Conservation (phyloP, 176 grass and related monocot species). For the Bolboschoenus planiculmis region DNA sequence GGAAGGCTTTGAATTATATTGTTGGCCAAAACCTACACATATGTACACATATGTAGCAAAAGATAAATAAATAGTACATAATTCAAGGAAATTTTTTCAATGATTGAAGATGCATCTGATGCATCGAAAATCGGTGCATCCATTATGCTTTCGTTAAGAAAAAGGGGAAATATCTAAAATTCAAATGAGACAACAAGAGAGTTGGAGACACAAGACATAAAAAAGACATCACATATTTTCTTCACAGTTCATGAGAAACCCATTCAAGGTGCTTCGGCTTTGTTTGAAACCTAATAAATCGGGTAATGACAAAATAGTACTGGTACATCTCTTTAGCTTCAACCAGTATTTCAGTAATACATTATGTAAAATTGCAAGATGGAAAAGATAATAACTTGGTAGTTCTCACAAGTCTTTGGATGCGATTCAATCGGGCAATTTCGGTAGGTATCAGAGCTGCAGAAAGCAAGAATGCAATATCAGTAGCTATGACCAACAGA, state of each 20-base stretch:
- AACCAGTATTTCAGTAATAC: conserved; percentile 10
- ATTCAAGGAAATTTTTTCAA: not conserved
- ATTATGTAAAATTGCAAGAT: conserved; percentile 12
- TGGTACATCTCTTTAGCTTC: not conserved
- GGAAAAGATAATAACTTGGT: conserved; percentile 18
- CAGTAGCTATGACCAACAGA: conserved; percentile 18
- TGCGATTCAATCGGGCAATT: conserved; percentile 54
- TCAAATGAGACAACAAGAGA: not conserved
- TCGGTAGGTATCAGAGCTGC: conserved; percentile 67
- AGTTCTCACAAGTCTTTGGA: conserved; percentile 87
- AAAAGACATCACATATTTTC: not conserved
- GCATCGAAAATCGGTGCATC: conserved; percentile 12
- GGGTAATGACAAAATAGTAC: not conserved
- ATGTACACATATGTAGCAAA: conserved; percentile 35
- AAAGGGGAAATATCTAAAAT: not conserved
- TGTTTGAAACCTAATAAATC: not conserved
- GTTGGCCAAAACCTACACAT: conserved; percentile 79
- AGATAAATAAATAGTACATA: not conserved
- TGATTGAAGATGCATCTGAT: not conserved
- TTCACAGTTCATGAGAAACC: not conserved
- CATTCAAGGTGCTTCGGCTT: not conserved
- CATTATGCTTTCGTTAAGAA: not conserved
- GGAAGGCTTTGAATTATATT: conserved; percentile 77
- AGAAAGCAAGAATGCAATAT: conserved; percentile 26
- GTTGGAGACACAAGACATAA: not conserved